phyloP scores from a whole-genome alignment of 148 eudicot genomes.

The Arbutus unedo region DNA sequence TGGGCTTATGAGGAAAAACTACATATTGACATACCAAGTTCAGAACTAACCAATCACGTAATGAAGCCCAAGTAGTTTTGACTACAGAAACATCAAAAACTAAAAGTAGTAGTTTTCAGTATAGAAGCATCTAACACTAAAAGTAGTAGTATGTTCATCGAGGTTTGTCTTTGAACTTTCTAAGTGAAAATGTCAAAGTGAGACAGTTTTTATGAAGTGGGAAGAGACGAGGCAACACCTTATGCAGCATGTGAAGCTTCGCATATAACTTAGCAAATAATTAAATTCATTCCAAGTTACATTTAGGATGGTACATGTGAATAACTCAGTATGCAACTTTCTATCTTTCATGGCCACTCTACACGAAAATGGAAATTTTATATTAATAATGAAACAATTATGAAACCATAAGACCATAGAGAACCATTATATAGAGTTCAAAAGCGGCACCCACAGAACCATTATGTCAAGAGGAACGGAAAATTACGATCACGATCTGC shows the following conservation, averaged over 20 bases:
- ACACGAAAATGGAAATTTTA: background rate
- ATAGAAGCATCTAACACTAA: background rate
- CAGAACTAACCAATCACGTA: background rate
- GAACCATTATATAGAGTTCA: background rate
- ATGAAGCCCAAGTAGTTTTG: background rate
- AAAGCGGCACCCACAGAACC: background rate
- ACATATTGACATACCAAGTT: background rate
- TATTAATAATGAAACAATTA: too few relatives aligned
- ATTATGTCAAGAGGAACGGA: background rate
- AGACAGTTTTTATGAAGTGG: background rate
- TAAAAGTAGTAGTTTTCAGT: background rate
- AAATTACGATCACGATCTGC: constrained; percentile 87
- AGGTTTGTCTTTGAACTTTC: background rate
- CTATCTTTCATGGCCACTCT: background rate
- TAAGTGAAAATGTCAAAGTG: background rate
- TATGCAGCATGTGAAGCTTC: background rate
- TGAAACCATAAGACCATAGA: too few relatives aligned
- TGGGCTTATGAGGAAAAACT: background rate
- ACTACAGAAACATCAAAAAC: background rate
- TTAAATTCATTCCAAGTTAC: background rate
- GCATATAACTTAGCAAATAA: background rate
- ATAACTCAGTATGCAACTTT: too few relatives aligned
- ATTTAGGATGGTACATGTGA: background rate
- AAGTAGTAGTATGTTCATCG: background rate
- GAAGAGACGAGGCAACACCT: background rate